Conservation (phyloP, 352 stramenopile genomes). For the Globisporangium paddicum region DNA sequence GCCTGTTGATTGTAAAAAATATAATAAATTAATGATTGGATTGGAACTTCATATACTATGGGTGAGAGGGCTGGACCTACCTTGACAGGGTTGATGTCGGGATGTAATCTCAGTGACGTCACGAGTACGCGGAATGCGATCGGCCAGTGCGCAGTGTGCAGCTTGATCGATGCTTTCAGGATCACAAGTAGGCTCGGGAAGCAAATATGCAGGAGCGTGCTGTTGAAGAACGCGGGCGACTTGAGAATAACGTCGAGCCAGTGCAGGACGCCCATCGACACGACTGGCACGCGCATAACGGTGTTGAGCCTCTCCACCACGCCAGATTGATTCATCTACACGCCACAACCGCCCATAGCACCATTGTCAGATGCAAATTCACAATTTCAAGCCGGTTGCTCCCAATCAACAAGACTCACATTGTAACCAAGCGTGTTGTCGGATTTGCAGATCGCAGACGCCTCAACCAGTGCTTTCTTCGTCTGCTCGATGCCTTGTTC, state of each 20-base stretch:
- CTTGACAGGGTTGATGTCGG: constrained; percentile 83
- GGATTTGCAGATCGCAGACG: constrained; percentile 75
- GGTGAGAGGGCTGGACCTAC: no score
- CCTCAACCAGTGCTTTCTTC: constrained; percentile 64
- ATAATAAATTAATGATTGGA: no score
- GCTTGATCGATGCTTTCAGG: constrained; percentile 70
- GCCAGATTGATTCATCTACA: constrained; percentile 82
- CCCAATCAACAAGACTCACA: constrained; percentile 27
- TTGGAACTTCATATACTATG: no score
- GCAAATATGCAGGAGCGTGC: constrained; percentile 79
- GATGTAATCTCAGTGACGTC: constrained; percentile 63
- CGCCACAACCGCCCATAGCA: neutral
- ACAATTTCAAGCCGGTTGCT: neutral
- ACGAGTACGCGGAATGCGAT: constrained; percentile 81
- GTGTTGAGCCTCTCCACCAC: constrained; percentile 76
- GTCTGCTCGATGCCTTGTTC: constrained; percentile 50
- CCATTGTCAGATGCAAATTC: neutral
- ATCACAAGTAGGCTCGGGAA: constrained; percentile 79
- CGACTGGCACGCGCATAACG: constrained; percentile 74
- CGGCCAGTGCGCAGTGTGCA: constrained; percentile 77
- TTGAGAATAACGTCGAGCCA: constrained; percentile 79
- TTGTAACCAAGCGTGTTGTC: constrained; percentile 87
- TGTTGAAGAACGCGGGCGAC: constrained; percentile 74
- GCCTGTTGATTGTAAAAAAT: constrained; percentile 30
- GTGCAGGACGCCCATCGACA: constrained; percentile 83